A percentile compares a stretch with the other conserved stretches of the same genome.
These are phyloP conservation scores for Alternaria rosae DNA, from an alignment of 2,329 filamentous ascomycete genomes.

Conservation along the genomic window DNA sequence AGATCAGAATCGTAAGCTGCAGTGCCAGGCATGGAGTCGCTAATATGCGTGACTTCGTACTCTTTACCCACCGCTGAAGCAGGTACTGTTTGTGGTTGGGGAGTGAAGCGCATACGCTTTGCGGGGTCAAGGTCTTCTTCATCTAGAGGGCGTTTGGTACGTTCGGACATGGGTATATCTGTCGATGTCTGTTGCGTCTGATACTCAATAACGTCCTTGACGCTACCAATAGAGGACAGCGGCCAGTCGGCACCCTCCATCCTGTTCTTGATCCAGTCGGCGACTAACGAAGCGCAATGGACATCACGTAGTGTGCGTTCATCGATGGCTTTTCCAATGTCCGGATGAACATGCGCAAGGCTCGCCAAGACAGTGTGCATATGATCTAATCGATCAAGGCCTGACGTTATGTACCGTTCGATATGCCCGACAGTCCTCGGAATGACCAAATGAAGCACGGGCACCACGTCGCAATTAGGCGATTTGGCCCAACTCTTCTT, in stretches of 20 bases:
- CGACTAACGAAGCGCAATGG: constrained; percentile 35
- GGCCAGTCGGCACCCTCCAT: constrained; percentile 32
- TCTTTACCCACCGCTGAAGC: constrained; percentile 14
- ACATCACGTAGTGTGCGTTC: constrained; percentile 34
- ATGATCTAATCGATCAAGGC: constrained; percentile 26
- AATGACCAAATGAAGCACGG: constrained; percentile 51
- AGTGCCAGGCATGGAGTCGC: constrained; percentile 51
- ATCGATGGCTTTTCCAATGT: constrained; percentile 45
- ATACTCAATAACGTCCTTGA: constrained; percentile 40
- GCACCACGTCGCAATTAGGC: constrained; percentile 25
- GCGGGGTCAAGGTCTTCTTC: constrained; percentile 33
- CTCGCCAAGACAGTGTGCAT: constrained; percentile 49
- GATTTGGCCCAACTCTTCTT: constrained; percentile 35
- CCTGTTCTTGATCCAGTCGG: constrained; percentile 29
- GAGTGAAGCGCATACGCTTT: constrained; percentile 47
- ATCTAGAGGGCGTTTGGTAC: constrained; percentile 41
- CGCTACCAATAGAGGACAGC: constrained; percentile 40
- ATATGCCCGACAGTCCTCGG: constrained; percentile 55
- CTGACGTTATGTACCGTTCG: constrained; percentile 47
- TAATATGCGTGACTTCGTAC: constrained; percentile 50
- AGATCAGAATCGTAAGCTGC: constrained; percentile 19
- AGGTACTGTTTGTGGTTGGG: constrained; percentile 28
- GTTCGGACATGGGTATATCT: constrained; percentile 26
- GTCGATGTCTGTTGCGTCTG: constrained; percentile 31
- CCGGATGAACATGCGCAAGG: constrained; percentile 40